Evolutionary conservation across 768 basidiomycete species (phyloP), one percentile per base, ranked within the genome.

Genomic region (Neoboletus subvelutipes): DNA sequence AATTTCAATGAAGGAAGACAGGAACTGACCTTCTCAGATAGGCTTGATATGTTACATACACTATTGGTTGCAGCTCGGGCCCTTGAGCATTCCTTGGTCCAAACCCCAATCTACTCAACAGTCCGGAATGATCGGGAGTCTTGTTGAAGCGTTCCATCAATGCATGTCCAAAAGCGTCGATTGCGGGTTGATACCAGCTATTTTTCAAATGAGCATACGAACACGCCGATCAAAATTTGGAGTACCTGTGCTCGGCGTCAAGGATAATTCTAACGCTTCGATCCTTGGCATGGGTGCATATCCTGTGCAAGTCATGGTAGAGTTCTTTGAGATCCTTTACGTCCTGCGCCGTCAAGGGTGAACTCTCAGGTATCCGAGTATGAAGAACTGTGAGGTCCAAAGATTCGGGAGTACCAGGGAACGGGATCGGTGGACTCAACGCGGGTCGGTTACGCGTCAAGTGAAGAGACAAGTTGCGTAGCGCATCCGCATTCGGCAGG

Each of bases 41-140:
- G 0, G 92, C 88, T 68, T 98, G 94, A 73, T 86, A 93, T 0
- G 94, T 97, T 2, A 82, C 86, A 70, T 94, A 94, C 1, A 94
- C 73, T 5, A 93, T 75, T 0, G 92, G 91, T 53, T 85, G 84
- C 5, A 83, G 72, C n/a, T 60, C 60, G n/a, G 26, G 26, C 2
- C n/a, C 37, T 18, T 12, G 28, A 7, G 51, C 11, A 17, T 43
- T 31, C 7, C 15, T 56, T 15, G 51, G 3, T 45, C 34, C 39
- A 45, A 50, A 45, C 4, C 24, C 34, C 56, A 50, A 61, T 64
- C 54, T 28, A 33, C 42, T 40, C 12, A 34, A 13, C 29, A 37
- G 13, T 5, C 46, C 39, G 12, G 5, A 61, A n/a, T 70, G 45
- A 42, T 55, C 28, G 7, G 69, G 56, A 33, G 69, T 56, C 53